Conservation (phyloP, 75 land plant genomes). For the Azolla pinnata region DNA sequence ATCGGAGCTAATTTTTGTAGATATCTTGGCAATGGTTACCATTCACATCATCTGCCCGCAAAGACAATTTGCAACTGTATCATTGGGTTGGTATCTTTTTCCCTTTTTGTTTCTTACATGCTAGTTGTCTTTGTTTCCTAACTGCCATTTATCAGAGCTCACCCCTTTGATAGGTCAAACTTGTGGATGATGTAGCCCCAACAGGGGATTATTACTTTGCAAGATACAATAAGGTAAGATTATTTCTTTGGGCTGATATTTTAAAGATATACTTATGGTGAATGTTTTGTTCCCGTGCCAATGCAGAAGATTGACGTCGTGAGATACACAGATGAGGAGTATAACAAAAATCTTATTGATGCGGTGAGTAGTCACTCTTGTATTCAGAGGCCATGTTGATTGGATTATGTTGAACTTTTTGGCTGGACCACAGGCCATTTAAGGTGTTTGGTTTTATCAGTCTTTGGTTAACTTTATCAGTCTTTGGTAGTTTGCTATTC, state of each 20-base stretch:
- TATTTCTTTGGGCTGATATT: too few species aligned
- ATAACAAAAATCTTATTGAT: constrained; percentile 62
- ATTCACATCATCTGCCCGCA: constrained; percentile 78
- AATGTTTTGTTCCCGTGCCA: background rate
- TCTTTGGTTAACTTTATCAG: too few species aligned
- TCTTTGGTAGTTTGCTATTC: too few species aligned
- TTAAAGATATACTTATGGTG: too few species aligned
- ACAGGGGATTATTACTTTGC: constrained; percentile 90
- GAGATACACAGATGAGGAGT: constrained; percentile 94
- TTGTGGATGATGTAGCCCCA: constrained; percentile 76
- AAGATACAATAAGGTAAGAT: constrained; percentile 78
- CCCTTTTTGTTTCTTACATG: background rate
- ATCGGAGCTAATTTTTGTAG: constrained; percentile 37
- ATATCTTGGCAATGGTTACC: constrained; percentile 97
- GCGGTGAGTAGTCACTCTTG: constrained; percentile 87
- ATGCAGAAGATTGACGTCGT: constrained; percentile 77
- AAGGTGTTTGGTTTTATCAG: too few species aligned
- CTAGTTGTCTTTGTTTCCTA: background rate
- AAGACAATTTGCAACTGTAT: constrained; percentile 66
- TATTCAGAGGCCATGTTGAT: too few species aligned
- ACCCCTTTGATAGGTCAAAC: too few species aligned
- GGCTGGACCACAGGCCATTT: too few species aligned
- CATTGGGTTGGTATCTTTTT: constrained; percentile 60
- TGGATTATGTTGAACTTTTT: too few species aligned
- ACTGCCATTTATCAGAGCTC: background rate